A percentile compares a stretch with the other conserved stretches of the same genome.
phyloP scores from a whole-genome alignment of 2,329 filamentous ascomycete genomes.

The Penicillium sp. region DNA sequence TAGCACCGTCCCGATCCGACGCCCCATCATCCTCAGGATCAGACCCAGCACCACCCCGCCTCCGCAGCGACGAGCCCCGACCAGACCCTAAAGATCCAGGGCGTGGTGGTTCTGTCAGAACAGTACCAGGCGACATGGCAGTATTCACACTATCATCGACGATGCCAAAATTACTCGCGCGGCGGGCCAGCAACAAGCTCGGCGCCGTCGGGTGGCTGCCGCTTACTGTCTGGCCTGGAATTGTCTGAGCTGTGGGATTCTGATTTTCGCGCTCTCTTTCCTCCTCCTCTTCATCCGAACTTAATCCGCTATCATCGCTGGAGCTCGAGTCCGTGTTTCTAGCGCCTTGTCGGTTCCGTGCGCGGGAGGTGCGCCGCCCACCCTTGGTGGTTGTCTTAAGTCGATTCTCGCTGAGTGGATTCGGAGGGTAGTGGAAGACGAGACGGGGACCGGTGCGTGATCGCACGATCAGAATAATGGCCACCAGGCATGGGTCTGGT shows the following conservation, averaged over 20 bases:
- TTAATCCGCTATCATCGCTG: slow-evolving; percentile 38
- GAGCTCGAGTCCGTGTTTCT: slow-evolving; percentile 42
- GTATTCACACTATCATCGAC: slow-evolving; percentile 29
- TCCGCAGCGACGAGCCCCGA: slow-evolving; percentile 27
- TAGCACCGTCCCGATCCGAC: slow-evolving; percentile 31
- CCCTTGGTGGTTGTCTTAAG: slow-evolving; percentile 35
- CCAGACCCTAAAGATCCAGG: slow-evolving; percentile 37
- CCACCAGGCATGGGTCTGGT: slow-evolving; percentile 60
- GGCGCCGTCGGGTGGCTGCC: slow-evolving; percentile 19
- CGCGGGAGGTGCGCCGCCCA: slow-evolving; percentile 34
- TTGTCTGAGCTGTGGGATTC: neutral
- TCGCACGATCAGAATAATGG: slow-evolving; percentile 71
- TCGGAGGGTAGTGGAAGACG: slow-evolving; percentile 82
- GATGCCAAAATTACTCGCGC: slow-evolving; percentile 35
- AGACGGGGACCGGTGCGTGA: slow-evolving; percentile 77
- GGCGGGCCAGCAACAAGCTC: slow-evolving; percentile 25
- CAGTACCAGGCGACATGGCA: slow-evolving; percentile 26
- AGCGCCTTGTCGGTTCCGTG: slow-evolving; percentile 29
- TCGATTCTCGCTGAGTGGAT: slow-evolving; percentile 44
- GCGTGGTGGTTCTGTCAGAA: slow-evolving; percentile 28
- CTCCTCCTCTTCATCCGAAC: slow-evolving; percentile 43
- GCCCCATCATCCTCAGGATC: slow-evolving; percentile 36
- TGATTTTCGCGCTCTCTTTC: slow-evolving; percentile 22
- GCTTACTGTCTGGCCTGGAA: slow-evolving; percentile 5
- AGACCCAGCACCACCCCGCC: slow-evolving; percentile 29